Evolutionary conservation across 106 monocot species (phyloP).

Genomic region (Platanthera guangdongensis): DNA sequence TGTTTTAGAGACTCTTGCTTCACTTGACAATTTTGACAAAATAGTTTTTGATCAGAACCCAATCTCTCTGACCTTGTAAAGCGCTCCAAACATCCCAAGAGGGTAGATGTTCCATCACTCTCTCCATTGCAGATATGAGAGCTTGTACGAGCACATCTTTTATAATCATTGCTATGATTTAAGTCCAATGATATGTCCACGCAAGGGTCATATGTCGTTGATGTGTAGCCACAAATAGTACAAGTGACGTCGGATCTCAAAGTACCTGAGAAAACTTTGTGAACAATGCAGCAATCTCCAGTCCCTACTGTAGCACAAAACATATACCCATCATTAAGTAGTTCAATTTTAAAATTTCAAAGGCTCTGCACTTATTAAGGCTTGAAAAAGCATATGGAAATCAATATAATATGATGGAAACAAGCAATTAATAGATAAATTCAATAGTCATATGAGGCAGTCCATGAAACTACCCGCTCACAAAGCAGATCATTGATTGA

Average conservation of each 20-base stretch:
- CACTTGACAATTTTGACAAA: slow-evolving; percentile 76
- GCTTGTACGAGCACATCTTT: slow-evolving; percentile 15
- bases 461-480: neutral
- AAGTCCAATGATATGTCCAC: slow-evolving; percentile 86
- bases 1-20: slow-evolving; percentile 91
- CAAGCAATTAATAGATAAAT: neutral
- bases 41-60: slow-evolving; percentile 80
- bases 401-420: neutral
- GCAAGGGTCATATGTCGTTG: slow-evolving; percentile 90
- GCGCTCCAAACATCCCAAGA: slow-evolving; percentile 68
- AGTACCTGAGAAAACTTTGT: slow-evolving; percentile 80
- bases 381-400: neutral
- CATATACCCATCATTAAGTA: neutral
- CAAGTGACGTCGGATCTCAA: slow-evolving; percentile 95
- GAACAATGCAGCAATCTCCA: slow-evolving; percentile 93
- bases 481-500: neutral
- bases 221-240: slow-evolving; percentile 83
- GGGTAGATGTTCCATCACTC: slow-evolving; percentile 40
- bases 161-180: slow-evolving; percentile 25
- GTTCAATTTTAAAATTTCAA: neutral
- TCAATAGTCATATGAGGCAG: neutral
- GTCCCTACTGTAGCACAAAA: slow-evolving; percentile 25
- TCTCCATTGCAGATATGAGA: slow-evolving; percentile 31
- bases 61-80: slow-evolving; percentile 83
- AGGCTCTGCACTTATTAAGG: neutral